phyloP scores from a whole-genome alignment of 768 basidiomycete genomes.

The Lactifluus volemus region DNA sequence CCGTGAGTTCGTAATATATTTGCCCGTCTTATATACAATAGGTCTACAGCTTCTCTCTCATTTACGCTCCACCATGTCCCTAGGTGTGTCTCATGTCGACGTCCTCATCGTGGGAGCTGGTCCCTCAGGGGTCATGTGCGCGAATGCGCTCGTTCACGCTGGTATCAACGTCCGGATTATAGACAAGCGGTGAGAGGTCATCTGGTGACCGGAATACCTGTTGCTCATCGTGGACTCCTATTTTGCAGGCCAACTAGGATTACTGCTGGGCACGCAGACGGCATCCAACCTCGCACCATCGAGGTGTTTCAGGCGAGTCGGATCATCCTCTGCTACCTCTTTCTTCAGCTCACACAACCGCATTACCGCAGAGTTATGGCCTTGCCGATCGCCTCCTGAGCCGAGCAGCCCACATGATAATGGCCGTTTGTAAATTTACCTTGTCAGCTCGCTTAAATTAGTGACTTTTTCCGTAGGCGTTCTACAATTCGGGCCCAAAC shows the following conservation, averaged over 20 bases:
- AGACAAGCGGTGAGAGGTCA: slow-evolving; percentile 39
- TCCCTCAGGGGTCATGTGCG: slow-evolving; percentile 58
- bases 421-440: slow-evolving; percentile 39
- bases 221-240: not conserved
- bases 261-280: slow-evolving; percentile 44
- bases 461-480: slow-evolving; percentile 39
- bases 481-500: slow-evolving; percentile 56
- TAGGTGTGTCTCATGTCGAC: slow-evolving; percentile 39
- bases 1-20: no score
- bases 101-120: slow-evolving; percentile 58
- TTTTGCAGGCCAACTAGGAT: slow-evolving; percentile 30
- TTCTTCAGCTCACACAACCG: no score
- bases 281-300: slow-evolving; percentile 46
- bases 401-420: slow-evolving; percentile 62
- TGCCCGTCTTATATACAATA: not conserved
- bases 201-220: not conserved
- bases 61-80: not conserved
- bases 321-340: no score
- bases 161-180: slow-evolving; percentile 53
- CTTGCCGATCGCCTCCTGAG: slow-evolving; percentile 53
- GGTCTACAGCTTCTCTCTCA: no score
- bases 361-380: slow-evolving; percentile 55
- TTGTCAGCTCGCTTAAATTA: not conserved
- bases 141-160: slow-evolving; percentile 48
- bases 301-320: slow-evolving; percentile 39